Evolutionary conservation across 139 green algal species (phyloP).

Genomic region (Chloropicon primus): DNA sequence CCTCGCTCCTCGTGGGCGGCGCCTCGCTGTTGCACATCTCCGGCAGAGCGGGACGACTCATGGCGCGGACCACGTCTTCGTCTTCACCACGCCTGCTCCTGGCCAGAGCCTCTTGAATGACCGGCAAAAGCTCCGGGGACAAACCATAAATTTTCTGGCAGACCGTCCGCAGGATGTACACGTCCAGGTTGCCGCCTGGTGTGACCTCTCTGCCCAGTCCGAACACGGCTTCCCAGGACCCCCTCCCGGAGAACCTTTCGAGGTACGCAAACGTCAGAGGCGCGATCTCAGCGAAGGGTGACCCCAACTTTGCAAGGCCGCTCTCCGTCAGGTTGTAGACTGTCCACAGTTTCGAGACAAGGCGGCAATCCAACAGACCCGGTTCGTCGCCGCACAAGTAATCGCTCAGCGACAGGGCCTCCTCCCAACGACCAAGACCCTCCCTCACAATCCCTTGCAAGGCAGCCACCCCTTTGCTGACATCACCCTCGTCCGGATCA

Average conservation of each 20-base stretch:
- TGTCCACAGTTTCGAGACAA: background rate
- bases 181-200: background rate
- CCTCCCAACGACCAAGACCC: background rate
- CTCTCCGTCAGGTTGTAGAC: background rate
- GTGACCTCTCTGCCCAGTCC: background rate
- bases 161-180: background rate
- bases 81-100: background rate
- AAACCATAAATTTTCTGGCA: background rate
- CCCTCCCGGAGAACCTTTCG: background rate
- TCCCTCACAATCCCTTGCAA: background rate
- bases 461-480: background rate
- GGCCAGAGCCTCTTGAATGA: background rate
- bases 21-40: background rate
- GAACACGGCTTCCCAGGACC: background rate
- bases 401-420: background rate
- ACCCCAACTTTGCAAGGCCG: background rate
- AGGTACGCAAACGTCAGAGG: background rate
- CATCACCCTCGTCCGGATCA: background rate
- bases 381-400: background rate
- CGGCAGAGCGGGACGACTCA: no score
- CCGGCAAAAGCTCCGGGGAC: background rate
- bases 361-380: background rate
- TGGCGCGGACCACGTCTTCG: no score
- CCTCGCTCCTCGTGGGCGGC: background rate
- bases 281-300: background rate